Conservation (phyloP, 148 eudicot genomes). For the Spergularia marina region DNA sequence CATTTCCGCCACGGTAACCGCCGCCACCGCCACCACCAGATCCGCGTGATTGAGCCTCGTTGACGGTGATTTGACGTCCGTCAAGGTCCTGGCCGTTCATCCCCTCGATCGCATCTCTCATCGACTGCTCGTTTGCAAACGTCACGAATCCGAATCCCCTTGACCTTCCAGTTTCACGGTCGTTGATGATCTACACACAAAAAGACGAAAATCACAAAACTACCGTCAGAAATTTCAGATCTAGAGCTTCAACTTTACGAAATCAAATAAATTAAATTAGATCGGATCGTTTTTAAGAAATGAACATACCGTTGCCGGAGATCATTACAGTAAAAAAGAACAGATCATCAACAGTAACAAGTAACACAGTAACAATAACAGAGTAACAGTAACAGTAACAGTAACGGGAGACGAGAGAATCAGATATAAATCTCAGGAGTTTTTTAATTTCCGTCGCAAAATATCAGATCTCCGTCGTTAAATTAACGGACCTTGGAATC, state of each 20-base stretch:
- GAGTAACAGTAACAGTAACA: conserved; percentile 35
- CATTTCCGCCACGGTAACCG: conserved; percentile 20
- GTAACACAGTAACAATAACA: conserved; percentile 33
- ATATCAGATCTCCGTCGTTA: conserved; percentile 44
- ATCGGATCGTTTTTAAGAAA: conserved; percentile 41
- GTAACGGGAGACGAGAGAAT: conserved; percentile 12
- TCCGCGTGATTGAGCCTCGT: conserved; percentile 87
- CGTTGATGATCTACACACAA: conserved; percentile 55
- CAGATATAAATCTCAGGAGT: background rate
- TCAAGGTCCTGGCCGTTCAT: conserved; percentile 80
- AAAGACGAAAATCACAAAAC: background rate
- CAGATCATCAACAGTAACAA: conserved; percentile 32
- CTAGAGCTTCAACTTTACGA: background rate
- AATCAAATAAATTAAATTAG: conserved; percentile 19
- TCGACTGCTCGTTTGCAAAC: conserved; percentile 49
- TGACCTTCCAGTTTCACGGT: conserved; percentile 84
- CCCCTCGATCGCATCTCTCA: conserved; percentile 65
- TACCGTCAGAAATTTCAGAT: conserved; percentile 16
- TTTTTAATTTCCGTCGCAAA: background rate
- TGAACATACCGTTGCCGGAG: conserved; percentile 86
- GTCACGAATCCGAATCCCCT: conserved; percentile 90
- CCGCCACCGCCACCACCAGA: conserved; percentile 53
- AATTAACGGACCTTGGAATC: conserved; percentile 80
- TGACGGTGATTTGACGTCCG: conserved; percentile 80
- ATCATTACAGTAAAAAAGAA: conserved; percentile 39